Percentiles rank a stretch among this genome's conserved stretches.
phyloP scores from a whole-genome alignment of 805 yeast species.

The Candida ortonii region DNA sequence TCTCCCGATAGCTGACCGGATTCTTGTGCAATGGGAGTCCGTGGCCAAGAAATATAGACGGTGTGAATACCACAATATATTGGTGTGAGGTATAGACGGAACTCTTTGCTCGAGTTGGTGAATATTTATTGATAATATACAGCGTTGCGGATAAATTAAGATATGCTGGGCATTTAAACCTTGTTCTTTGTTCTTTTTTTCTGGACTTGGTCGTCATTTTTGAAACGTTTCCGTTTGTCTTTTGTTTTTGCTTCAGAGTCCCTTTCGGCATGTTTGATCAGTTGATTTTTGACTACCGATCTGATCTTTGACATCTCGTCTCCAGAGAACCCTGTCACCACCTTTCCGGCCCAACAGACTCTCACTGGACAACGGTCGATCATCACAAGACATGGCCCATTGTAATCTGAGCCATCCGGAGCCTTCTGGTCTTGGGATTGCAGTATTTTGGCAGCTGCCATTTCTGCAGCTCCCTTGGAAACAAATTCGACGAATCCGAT shows the following conservation, averaged over 20 bases:
- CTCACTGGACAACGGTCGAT: conserved; percentile 45
- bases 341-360: conserved; percentile 53
- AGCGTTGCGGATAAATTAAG: too few species aligned
- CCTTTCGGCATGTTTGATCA: conserved; percentile 49
- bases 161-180: too few species aligned
- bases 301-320: conserved; percentile 49
- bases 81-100: conserved; percentile 55
- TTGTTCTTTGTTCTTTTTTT: background rate
- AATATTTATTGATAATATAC: conserved; percentile 1
- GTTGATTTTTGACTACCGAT: conserved; percentile 47
- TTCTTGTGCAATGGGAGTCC: conserved; percentile 86
- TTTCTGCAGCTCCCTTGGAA: conserved; percentile 51
- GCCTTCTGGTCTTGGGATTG: conserved; percentile 1
- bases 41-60: conserved; percentile 49
- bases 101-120: too few species aligned
- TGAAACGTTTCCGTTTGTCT: background rate
- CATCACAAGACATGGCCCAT: conserved; percentile 33
- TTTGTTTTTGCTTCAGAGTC: background rate
- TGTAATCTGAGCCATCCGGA: conserved; percentile 3
- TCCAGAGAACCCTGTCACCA: conserved; percentile 38
- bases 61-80: conserved; percentile 74
- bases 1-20: conserved; percentile 68
- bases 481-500: conserved; percentile 63
- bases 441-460: conserved; percentile 29
- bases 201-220: background rate